Conservation (phyloP, 495 filamentous ascomycete species). For the Entonaema liquescens region DNA sequence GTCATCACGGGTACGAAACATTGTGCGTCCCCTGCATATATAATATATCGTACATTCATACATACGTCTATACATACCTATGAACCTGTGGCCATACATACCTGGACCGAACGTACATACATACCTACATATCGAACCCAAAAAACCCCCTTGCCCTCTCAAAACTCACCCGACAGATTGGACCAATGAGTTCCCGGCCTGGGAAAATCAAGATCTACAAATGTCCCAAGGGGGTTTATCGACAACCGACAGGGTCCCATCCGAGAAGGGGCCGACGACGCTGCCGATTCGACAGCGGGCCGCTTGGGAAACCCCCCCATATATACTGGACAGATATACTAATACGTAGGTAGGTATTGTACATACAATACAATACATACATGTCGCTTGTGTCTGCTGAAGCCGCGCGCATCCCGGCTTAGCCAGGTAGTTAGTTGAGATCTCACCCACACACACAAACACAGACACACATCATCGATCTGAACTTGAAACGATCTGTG, state of each 20-base stretch:
- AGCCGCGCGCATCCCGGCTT: not conserved
- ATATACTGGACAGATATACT: too few species aligned
- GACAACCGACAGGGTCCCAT: constrained; percentile 4
- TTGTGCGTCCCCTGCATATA: not conserved
- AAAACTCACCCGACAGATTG: too few species aligned
- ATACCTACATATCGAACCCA: too few species aligned
- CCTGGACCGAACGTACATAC: too few species aligned
- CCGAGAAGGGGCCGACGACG: constrained; percentile 31
- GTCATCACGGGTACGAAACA: constrained; percentile 1
- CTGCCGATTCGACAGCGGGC: constrained; percentile 24
- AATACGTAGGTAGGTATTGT: constrained; percentile 4
- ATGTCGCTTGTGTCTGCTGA: not conserved
- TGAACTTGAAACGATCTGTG: not conserved
- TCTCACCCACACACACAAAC: not conserved
- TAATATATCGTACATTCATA: not conserved
- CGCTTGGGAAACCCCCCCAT: not conserved
- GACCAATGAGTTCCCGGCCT: not conserved
- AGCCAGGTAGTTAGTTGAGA: too few species aligned
- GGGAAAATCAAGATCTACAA: constrained; percentile 31
- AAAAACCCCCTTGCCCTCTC: too few species aligned
- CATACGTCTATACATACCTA: too few species aligned
- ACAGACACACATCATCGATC: not conserved
- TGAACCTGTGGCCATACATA: too few species aligned
- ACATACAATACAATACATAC: not conserved
- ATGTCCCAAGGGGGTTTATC: not conserved